A percentile compares a stretch with the other conserved stretches of the same genome.
Conservation (phyloP, 2,329 filamentous ascomycete genomes). For the Penicillium sp. region DNA sequence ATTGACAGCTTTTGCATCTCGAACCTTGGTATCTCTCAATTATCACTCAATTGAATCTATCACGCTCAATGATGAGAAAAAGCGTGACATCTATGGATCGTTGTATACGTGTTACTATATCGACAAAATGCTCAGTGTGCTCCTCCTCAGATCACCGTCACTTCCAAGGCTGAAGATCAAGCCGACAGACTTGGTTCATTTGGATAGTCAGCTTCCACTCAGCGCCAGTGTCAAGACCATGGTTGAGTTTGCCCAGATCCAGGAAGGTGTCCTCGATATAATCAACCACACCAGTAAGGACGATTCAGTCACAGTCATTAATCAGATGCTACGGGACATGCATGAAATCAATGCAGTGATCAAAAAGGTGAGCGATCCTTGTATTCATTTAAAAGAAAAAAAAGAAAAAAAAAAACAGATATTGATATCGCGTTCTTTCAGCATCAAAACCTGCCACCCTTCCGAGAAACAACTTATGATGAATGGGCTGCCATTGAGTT, state of each 20-base stretch:
- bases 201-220: neutral
- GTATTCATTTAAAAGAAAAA: neutral
- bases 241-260: neutral
- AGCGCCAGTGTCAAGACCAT: neutral
- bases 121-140: constrained; percentile 2
- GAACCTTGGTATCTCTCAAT: constrained; percentile 2
- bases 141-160: neutral
- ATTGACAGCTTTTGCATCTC: constrained; percentile 1
- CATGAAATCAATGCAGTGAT: neutral
- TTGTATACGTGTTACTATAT: constrained; percentile 2
- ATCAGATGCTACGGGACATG: neutral
- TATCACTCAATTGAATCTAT: neutral
- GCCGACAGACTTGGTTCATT: neutral
- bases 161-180: neutral
- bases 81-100: neutral
- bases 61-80: neutral
- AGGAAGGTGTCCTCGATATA: neutral
- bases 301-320: neutral
- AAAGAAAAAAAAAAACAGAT: neutral
- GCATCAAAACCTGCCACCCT: neutral
- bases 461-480: neutral
- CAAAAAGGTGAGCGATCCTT: neutral
- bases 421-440: neutral
- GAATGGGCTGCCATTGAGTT: constrained; percentile 1
- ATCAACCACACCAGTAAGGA: neutral